A percentile compares a stretch with the other conserved stretches of the same genome.
Evolutionary conservation across 2,329 filamentous ascomycete species (phyloP).

Genomic region (Teratosphaeria destructans): DNA sequence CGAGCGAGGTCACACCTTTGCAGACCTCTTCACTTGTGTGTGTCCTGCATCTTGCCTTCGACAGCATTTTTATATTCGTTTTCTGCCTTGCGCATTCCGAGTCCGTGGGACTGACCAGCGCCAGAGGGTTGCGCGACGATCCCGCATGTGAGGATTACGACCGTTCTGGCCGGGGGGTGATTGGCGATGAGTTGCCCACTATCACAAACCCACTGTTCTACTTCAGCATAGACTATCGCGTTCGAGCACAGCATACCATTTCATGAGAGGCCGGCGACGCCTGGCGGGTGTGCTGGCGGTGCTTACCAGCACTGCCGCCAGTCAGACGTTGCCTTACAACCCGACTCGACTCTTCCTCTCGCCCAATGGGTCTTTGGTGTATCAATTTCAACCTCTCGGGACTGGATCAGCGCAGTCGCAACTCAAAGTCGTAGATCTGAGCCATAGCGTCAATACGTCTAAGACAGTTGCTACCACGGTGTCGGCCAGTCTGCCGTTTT

Average conservation of each 20-base stretch:
- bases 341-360: constrained; percentile 61
- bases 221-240: not conserved
- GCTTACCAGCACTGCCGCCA: constrained; percentile 4
- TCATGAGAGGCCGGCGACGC: not conserved
- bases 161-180: not conserved
- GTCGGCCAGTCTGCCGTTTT: constrained; percentile 52
- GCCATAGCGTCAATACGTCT: constrained; percentile 43
- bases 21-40: not conserved
- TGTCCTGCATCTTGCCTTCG: not conserved
- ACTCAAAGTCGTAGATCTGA: constrained; percentile 51
- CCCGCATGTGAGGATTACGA: not conserved
- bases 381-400: constrained; percentile 52
- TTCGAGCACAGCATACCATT: not conserved
- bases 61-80: not conserved
- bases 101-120: too few species aligned
- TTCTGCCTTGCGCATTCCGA: too few species aligned
- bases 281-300: constrained; percentile 18
- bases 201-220: not conserved
- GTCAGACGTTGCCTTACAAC: constrained; percentile 55
- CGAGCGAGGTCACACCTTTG: not conserved
- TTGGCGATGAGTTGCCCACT: not conserved
- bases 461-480: constrained; percentile 38
- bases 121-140: not conserved
- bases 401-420: constrained; percentile 21
- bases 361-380: constrained; percentile 46